A percentile compares a stretch with the other conserved stretches of the same genome.
Evolutionary conservation across 2,329 filamentous ascomycete species (phyloP).

Genomic region (Colletotrichum spinosum): DNA sequence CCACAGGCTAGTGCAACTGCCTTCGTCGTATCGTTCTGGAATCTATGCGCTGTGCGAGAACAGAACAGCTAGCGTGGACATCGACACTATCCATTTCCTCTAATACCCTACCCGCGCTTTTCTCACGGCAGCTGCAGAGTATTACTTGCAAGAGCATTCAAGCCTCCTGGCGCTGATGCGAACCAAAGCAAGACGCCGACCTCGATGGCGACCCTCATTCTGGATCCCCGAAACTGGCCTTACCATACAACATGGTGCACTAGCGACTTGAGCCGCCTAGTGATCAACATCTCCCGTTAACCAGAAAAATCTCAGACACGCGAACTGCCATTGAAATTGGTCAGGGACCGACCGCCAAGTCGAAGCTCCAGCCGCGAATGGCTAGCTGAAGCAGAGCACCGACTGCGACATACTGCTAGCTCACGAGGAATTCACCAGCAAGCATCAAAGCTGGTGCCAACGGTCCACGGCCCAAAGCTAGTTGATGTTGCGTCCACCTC

Average conservation of each 20-base stretch:
- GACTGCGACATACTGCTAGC: conserved; percentile 19
- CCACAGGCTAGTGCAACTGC: too few species aligned
- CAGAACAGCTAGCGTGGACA: too few species aligned
- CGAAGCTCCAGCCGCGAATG: conserved; percentile 20
- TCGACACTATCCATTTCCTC: too few species aligned
- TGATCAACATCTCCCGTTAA: conserved; percentile 23
- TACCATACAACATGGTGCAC: conserved; percentile 25
- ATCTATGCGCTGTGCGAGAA: too few species aligned
- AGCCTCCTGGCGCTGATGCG: conserved; percentile 34
- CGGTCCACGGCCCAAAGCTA: not conserved
- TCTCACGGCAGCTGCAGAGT: not conserved
- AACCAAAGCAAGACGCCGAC: conserved; percentile 14
- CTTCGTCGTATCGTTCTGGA: too few species aligned
- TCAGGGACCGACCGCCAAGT: conserved; percentile 30
- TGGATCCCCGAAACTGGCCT: conserved; percentile 19
- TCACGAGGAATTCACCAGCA: not conserved
- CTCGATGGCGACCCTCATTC: conserved; percentile 19
- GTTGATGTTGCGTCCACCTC: conserved; percentile 5
- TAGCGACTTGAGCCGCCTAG: conserved; percentile 21
- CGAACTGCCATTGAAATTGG: conserved; percentile 25
- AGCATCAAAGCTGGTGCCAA: not conserved
- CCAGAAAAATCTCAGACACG: conserved; percentile 3
- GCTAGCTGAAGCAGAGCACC: conserved; percentile 30
- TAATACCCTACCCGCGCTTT: too few species aligned
- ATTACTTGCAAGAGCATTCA: conserved; percentile 1